Percentiles rank a stretch among this genome's conserved stretches.
Evolutionary conservation across 2,329 filamentous ascomycete genomes (phyloP).

Genomic region (Fusarium succisae): DNA sequence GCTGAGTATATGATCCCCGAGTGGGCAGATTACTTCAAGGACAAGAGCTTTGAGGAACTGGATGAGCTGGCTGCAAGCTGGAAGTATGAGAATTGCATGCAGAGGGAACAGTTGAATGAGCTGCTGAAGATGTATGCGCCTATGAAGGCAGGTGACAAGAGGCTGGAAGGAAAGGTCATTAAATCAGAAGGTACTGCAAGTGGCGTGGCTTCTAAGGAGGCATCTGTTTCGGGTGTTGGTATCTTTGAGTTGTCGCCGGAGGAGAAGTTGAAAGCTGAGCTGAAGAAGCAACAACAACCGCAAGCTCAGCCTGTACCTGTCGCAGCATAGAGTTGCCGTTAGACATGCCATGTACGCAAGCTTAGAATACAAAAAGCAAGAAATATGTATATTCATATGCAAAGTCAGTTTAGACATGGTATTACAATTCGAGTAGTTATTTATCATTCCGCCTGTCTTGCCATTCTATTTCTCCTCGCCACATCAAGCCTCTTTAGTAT

Average conservation of each 20-base stretch:
- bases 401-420: accelerated
- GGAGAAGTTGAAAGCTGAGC: slow-evolving; percentile 25
- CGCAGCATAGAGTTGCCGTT: not conserved
- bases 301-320: not conserved
- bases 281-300: not conserved
- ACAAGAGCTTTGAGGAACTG: slow-evolving; percentile 59
- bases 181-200: not conserved
- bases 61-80: slow-evolving; percentile 63
- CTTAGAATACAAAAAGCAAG: not conserved
- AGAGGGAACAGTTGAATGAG: slow-evolving; percentile 60
- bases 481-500: slow-evolving; percentile 2
- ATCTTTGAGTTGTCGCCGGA: slow-evolving; percentile 44
- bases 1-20: slow-evolving; percentile 61
- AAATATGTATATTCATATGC: not conserved
- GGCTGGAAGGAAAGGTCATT: slow-evolving; percentile 44
- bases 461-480: not conserved
- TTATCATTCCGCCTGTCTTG: not conserved
- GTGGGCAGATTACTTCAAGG: slow-evolving; percentile 63
- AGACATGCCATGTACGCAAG: accelerated
- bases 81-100: slow-evolving; percentile 62
- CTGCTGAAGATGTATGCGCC: slow-evolving; percentile 56
- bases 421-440: not conserved
- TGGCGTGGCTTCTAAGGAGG: not conserved
- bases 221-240: slow-evolving; percentile 42
- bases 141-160: slow-evolving; percentile 36